Evolutionary conservation across 1,284 basidiomycete species (phyloP).

Genomic region (Apiotrichum veenhuisii): DNA sequence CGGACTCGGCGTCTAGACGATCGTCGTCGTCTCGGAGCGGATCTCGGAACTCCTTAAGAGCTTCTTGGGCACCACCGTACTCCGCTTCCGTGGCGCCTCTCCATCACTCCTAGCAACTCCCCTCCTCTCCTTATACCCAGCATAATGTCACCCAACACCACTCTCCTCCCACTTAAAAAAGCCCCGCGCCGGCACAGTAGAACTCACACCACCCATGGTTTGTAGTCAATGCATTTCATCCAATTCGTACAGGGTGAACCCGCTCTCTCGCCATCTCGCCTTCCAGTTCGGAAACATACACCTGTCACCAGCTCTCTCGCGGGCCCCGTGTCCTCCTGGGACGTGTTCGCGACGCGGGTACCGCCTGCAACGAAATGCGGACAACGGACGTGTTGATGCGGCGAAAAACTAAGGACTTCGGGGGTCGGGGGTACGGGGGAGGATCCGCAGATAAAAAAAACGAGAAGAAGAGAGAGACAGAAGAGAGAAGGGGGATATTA

Average conservation of each 20-base stretch:
- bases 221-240: constrained; percentile 28
- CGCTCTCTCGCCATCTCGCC: constrained; percentile 13
- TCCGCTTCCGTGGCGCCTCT: too few relatives aligned
- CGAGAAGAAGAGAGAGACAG: constrained; percentile 1
- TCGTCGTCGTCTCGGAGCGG: too few relatives aligned
- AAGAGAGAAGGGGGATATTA: constrained; percentile 8
- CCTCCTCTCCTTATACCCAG: neutral
- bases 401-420: neutral
- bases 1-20: too few relatives aligned
- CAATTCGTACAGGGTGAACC: constrained; percentile 27
- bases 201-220: too few relatives aligned
- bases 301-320: constrained; percentile 1
- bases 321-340: neutral
- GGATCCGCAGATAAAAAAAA: constrained; percentile 1
- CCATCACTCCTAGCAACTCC: too few relatives aligned
- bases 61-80: too few relatives aligned
- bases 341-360: neutral
- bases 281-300: constrained; percentile 2
- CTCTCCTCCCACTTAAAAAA: neutral
- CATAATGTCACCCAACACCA: constrained; percentile 1
- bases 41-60: too few relatives aligned
- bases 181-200: neutral
- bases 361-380: neutral
- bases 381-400: neutral
- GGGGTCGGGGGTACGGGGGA: neutral